phyloP scores from a whole-genome alignment of 768 basidiomycete species.

The Boletus sp. region DNA sequence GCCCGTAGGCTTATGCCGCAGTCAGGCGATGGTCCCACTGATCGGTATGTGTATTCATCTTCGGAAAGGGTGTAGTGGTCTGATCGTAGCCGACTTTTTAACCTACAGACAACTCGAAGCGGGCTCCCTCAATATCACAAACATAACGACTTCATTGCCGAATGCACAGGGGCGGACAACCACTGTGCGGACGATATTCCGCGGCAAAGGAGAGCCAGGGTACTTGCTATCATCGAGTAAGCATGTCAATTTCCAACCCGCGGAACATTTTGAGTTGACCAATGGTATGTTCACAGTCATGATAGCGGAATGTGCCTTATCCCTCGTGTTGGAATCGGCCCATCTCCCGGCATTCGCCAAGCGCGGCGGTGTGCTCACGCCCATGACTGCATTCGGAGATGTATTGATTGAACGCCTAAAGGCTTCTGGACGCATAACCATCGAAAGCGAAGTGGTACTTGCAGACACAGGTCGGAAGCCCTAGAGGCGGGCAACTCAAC shows the following conservation, averaged over 20 bases:
- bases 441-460: slow-evolving; percentile 48
- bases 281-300: slow-evolving; percentile 47
- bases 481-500: slow-evolving; percentile 1
- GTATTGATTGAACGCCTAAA: slow-evolving; percentile 67
- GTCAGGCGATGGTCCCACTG: slow-evolving; percentile 62
- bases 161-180: slow-evolving; percentile 39
- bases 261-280: neutral
- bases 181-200: slow-evolving; percentile 56
- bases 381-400: slow-evolving; percentile 79
- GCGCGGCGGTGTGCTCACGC: slow-evolving; percentile 79
- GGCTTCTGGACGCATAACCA: slow-evolving; percentile 52
- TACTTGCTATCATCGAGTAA: slow-evolving; percentile 37
- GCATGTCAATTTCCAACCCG: neutral
- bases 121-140: slow-evolving; percentile 63
- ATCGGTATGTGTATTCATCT: slow-evolving; percentile 45
- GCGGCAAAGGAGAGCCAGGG: slow-evolving; percentile 75
- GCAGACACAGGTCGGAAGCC: slow-evolving; percentile 7
- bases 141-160: slow-evolving; percentile 64
- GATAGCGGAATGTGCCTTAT: slow-evolving; percentile 77
- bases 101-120: slow-evolving; percentile 49
- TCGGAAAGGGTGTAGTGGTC: neutral
- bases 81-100: neutral
- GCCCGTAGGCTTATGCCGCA: slow-evolving; percentile 48
- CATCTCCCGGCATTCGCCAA: slow-evolving; percentile 56
- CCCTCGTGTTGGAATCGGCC: slow-evolving; percentile 55